Evolutionary conservation across 768 basidiomycete genomes (phyloP), one percentile per base, ranked within the genome.

Genomic region (Lactarius akahatsu): DNA sequence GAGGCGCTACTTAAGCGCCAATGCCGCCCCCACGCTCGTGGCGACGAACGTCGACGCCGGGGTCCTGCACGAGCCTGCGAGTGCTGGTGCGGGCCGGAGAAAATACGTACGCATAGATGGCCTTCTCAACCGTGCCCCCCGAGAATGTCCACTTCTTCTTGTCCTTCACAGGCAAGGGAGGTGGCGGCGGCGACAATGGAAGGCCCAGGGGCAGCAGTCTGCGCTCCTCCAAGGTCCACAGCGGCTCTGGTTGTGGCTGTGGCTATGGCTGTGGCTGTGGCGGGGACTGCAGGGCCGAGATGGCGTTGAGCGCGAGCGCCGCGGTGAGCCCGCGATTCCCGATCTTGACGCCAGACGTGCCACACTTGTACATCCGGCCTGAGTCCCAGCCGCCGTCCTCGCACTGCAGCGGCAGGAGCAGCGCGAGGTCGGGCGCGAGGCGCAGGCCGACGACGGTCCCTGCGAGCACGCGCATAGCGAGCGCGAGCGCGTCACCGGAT

Each of bases 301-400:
- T 77, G 9, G 85, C 85, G 45, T 81, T 81, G 65, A 85, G 72
- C 16, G 84, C 84, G 30, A 85, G 70, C 1, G 84, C 84, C 28
- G 85, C 86, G 2, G 81, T 81, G 23, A 86, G 74, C 0, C 85
- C 85, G 9, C 82, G 79, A 72, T 86, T 86, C 15, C 83, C 81
- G 34, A 86, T 83, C 59, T 74, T 77, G 58, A 84, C 73, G 0
- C 79, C 81, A 0, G 81, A 79, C 0, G 78, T 77, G 6, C 82
- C 83, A 64, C 82, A 84, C 72, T 80, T 83, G 76, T 84, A 87
- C 28, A 86, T 76, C 83, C 83, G 85, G 1, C 86, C 80, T 13
- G 76, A 76, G 32, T 78, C 80, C 82, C 83, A 87, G 4, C 82
- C 80, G 23, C 86, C 86, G 69, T 86, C 85, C 65, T 81, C 81